Evolutionary conservation across 1,139 yeast genomes (phyloP).

Genomic region (Candida glucosophila): DNA sequence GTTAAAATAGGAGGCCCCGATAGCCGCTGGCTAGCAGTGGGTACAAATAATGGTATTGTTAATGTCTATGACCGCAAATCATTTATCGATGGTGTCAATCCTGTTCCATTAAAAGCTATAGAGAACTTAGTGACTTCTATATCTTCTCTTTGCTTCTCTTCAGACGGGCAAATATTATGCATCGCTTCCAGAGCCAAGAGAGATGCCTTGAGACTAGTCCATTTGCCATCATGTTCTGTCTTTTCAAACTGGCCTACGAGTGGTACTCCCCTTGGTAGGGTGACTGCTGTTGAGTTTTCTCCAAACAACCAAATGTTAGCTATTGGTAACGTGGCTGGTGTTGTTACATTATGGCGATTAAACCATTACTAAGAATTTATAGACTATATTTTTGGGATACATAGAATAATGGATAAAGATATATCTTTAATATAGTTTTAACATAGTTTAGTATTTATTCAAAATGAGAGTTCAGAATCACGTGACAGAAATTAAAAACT

Average conservation of each 20-base stretch:
- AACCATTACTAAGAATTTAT: constrained; percentile 50
- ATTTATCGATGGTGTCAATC: constrained; percentile 13
- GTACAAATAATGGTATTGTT: constrained; percentile 83
- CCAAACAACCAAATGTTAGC: constrained; percentile 80
- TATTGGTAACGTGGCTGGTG: constrained; percentile 86
- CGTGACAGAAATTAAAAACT: background rate
- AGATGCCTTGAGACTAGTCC: constrained; percentile 82
- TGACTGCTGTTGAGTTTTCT: constrained; percentile 74
- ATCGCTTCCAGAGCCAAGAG: constrained; percentile 80
- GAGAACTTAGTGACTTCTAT: constrained; percentile 81
- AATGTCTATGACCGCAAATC: constrained; percentile 64
- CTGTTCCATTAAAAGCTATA: constrained; percentile 48
- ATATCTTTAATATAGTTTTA: too few relatives aligned
- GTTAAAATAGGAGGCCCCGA: constrained; percentile 72
- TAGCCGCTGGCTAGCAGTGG: constrained; percentile 82
- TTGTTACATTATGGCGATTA: constrained; percentile 81
- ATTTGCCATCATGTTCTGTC: constrained; percentile 79
- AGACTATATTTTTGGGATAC: constrained; percentile 1
- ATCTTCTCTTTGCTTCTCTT: constrained; percentile 64
- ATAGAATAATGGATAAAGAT: background rate
- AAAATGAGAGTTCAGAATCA: background rate
- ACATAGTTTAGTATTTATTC: background rate
- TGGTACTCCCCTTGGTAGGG: constrained; percentile 91
- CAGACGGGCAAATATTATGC: constrained; percentile 84
- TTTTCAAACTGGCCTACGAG: constrained; percentile 97